Percentiles rank a stretch among this genome's conserved stretches.
These are phyloP conservation scores for Polyporus tsugae DNA, from an alignment of 1,284 basidiomycete species.

Conservation along the genomic window DNA sequence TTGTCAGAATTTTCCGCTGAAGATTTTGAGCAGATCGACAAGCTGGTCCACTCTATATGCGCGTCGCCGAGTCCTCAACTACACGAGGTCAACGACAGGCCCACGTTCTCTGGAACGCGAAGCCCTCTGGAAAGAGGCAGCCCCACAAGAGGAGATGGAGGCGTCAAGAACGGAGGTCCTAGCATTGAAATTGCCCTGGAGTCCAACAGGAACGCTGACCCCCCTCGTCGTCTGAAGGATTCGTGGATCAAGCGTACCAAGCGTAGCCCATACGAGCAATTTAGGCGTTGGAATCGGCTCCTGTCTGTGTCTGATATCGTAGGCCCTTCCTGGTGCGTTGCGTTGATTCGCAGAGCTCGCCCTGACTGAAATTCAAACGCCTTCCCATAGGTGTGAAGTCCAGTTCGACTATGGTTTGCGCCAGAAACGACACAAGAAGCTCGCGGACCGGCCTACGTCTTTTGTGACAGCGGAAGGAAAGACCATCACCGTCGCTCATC, in stretches of 20 bases:
- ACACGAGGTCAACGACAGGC: background rate
- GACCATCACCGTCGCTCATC: conserved; percentile 66
- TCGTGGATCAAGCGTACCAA: conserved; percentile 13
- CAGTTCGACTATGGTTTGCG: conserved; percentile 80
- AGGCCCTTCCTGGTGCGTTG: conserved; percentile 57
- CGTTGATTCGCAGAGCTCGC: background rate
- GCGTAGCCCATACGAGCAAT: conserved; percentile 39
- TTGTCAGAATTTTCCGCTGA: conserved; percentile 64
- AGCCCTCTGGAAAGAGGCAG: conserved; percentile 16
- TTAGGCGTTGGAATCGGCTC: conserved; percentile 32
- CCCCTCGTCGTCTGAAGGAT: conserved; percentile 34
- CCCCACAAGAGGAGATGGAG: conserved; percentile 15
- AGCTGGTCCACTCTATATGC: conserved; percentile 36
- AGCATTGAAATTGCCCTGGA: conserved; percentile 40
- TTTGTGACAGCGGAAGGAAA: conserved; percentile 75
- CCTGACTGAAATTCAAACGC: background rate
- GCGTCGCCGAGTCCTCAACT: background rate
- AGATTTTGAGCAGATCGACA: conserved; percentile 63
- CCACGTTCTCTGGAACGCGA: conserved; percentile 24
- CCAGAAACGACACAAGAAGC: conserved; percentile 61
- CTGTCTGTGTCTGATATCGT: conserved; percentile 57
- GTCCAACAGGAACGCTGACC: conserved; percentile 32
- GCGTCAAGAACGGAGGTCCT: conserved; percentile 38
- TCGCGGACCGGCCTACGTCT: conserved; percentile 62
- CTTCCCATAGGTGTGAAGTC: conserved; percentile 69